Conservation (phyloP, 139 green algal species). For the Chlorella sp. region DNA sequence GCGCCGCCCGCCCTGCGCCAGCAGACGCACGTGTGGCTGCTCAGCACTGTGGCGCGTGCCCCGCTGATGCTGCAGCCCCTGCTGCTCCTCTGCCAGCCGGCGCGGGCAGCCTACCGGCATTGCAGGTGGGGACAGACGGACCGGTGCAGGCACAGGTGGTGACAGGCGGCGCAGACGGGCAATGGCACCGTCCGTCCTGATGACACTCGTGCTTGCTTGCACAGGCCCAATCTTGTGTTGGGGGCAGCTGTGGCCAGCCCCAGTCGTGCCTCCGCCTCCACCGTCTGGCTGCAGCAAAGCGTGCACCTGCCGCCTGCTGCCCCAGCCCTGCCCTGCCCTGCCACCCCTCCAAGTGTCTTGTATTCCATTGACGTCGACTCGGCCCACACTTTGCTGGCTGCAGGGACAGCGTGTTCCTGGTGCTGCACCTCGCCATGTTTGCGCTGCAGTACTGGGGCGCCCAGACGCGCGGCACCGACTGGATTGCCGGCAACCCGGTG, state of each 20-base stretch:
- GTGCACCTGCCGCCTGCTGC: no score
- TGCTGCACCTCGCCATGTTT: neutral
- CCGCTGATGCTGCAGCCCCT: slow-evolving; percentile 17
- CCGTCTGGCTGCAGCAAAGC: no score
- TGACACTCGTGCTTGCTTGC: no score
- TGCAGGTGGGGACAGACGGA: neutral
- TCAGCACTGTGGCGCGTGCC: neutral
- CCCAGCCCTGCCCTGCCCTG: no score
- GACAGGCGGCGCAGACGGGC: neutral
- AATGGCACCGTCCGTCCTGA: no score
- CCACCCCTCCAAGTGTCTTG: no score
- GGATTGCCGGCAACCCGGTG: neutral
- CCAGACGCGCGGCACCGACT: neutral
- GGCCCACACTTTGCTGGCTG: no score
- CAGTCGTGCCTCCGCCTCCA: no score
- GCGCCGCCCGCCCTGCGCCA: neutral
- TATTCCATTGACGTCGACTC: no score
- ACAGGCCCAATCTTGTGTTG: neutral
- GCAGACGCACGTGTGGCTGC: slow-evolving; percentile 1
- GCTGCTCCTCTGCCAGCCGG: slow-evolving; percentile 8
- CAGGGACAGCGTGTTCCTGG: neutral
- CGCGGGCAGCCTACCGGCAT: neutral
- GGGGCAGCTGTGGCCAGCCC: neutral
- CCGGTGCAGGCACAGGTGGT: neutral
- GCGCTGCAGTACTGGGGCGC: neutral